Conservation (phyloP, 108 stramenopile species). For the Cyclotella kingstonii region DNA sequence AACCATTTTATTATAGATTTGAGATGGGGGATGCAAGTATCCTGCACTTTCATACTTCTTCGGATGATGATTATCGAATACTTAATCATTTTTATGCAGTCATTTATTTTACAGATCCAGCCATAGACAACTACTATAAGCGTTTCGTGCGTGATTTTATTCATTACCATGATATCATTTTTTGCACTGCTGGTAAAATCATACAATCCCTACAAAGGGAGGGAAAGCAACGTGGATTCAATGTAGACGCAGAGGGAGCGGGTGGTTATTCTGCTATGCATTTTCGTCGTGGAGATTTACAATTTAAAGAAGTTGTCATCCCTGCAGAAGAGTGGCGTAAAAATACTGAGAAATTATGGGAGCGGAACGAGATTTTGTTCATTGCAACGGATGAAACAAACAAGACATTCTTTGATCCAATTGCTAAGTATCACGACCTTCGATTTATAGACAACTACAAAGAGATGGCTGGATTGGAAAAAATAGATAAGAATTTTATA, state of each 20-base stretch:
- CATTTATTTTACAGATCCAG: conserved; percentile 75
- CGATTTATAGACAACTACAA: conserved; percentile 77
- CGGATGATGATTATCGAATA: conserved; percentile 56
- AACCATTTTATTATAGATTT: conserved; percentile 27
- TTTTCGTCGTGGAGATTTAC: conserved; percentile 84
- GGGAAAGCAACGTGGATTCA: conserved; percentile 46
- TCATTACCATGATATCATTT: conserved; percentile 81
- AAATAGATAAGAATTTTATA: conserved; percentile 77
- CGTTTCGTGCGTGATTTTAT: conserved; percentile 86
- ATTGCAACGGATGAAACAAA: conserved; percentile 88
- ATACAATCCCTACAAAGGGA: conserved; percentile 72
- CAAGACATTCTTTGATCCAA: conserved; percentile 81
- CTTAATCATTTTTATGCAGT: conserved; percentile 83
- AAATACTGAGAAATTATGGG: conserved; percentile 70
- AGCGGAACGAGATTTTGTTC: conserved; percentile 63
- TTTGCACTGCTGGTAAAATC: conserved; percentile 87
- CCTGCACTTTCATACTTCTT: conserved; percentile 67
- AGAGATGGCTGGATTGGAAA: conserved; percentile 56
- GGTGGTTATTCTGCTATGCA: conserved; percentile 85
- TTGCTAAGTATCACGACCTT: conserved; percentile 64
- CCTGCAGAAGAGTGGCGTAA: conserved; percentile 73
- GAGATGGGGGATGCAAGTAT: conserved; percentile 33
- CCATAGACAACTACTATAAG: conserved; percentile 69
- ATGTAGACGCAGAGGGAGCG: conserved; percentile 54
- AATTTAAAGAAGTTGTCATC: conserved; percentile 80